phyloP scores from a whole-genome alignment of 192 early-diverging fungal species.

The Ambispora gerdemannii region DNA sequence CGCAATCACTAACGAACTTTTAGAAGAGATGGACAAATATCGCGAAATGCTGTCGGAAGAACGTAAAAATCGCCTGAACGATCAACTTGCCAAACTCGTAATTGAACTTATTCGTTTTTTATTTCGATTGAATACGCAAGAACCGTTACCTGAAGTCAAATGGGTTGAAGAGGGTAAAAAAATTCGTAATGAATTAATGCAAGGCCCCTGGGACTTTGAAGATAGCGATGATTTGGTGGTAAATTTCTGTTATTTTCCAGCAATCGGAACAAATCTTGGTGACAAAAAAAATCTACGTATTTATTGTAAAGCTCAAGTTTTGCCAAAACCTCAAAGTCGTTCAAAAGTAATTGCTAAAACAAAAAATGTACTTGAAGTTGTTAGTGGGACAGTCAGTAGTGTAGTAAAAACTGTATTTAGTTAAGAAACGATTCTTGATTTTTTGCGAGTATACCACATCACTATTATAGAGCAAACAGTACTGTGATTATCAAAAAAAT shows the following conservation, averaged over 20 bases:
- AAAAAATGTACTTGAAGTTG: no score
- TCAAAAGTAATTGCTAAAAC: no score
- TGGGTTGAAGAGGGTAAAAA: background rate
- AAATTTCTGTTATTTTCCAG: background rate
- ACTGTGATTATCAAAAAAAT: no score
- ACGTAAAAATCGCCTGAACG: background rate
- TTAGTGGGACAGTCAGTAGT: no score
- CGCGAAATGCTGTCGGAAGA: background rate
- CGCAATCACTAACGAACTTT: background rate
- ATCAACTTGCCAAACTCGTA: background rate
- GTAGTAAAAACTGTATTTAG: no score
- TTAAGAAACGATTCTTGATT: no score
- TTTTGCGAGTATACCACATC: no score
- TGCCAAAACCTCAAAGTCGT: no score
- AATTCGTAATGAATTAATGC: background rate
- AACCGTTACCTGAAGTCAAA: background rate
- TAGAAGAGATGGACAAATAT: background rate
- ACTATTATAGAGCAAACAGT: no score
- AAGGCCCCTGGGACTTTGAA: background rate
- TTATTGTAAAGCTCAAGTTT: background rate
- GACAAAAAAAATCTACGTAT: background rate
- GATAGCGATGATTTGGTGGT: background rate
- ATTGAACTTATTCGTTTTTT: background rate
- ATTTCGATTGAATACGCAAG: background rate
- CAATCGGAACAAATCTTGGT: background rate